Evolutionary conservation across 2,329 filamentous ascomycete species (phyloP).

Genomic region (Metarhizium guizhouense): DNA sequence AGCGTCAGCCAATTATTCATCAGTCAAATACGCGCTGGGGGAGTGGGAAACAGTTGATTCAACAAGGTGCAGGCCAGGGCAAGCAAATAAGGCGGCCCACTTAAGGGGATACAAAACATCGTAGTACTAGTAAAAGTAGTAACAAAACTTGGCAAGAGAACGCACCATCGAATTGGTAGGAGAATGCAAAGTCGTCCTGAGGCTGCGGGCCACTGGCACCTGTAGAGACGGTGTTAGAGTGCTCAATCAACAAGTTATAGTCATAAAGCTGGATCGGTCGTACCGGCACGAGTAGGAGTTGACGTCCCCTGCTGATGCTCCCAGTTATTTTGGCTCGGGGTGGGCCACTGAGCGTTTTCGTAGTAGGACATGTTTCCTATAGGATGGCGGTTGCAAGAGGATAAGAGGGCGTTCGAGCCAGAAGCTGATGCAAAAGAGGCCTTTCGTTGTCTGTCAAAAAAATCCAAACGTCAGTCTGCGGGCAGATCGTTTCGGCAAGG

Average conservation of each 20-base stretch:
- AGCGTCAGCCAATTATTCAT: background rate
- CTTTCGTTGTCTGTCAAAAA: background rate
- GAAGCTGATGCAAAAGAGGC: background rate
- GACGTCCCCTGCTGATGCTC: slow-evolving; percentile 35
- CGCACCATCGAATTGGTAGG: slow-evolving; percentile 84
- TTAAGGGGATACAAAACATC: background rate
- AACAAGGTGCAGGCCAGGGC: background rate
- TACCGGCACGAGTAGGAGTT: slow-evolving; percentile 32
- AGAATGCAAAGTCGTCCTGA: slow-evolving; percentile 73
- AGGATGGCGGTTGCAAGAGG: background rate
- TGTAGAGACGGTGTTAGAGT: slow-evolving; percentile 21
- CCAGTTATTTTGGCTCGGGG: slow-evolving; percentile 31
- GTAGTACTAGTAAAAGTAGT: background rate
- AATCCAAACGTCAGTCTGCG: background rate
- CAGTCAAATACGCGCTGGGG: background rate
- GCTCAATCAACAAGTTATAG: background rate
- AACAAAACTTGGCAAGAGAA: slow-evolving; percentile 13
- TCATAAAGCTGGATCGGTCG: slow-evolving; percentile 6
- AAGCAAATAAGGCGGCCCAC: background rate
- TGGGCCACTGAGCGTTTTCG: slow-evolving; percentile 33
- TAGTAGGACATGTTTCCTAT: slow-evolving; percentile 32
- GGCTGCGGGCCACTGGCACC: slow-evolving; percentile 68
- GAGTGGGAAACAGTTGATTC: background rate
- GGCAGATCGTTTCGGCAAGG: background rate
- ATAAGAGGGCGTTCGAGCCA: background rate